phyloP scores from a whole-genome alignment of 495 filamentous ascomycete species.

The Penicillium daleae region DNA sequence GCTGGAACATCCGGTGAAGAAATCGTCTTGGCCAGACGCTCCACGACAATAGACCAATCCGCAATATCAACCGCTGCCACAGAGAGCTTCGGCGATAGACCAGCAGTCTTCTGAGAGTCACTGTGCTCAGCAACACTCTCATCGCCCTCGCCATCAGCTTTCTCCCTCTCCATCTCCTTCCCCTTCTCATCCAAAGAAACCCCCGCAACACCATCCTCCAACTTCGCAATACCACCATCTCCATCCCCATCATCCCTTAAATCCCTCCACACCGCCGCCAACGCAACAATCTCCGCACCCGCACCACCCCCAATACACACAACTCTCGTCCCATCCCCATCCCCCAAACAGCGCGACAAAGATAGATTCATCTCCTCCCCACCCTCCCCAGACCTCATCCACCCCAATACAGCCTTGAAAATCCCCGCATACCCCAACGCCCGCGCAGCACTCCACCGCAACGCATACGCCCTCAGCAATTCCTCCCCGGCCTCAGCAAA shows the following conservation, averaged over 20 bases:
- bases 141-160: neutral
- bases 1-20: constrained; percentile 36
- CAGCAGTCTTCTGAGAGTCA: neutral
- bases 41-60: constrained; percentile 68
- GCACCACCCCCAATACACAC: constrained; percentile 86
- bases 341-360: neutral
- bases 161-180: neutral
- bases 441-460: constrained; percentile 82
- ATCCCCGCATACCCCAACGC: constrained; percentile 78
- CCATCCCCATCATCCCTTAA: constrained; percentile 23
- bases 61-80: constrained; percentile 80
- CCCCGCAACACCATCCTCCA: constrained; percentile 19
- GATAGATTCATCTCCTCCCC: no score
- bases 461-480: constrained; percentile 76
- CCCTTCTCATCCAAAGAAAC: constrained; percentile 25
- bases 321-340: constrained; percentile 34
- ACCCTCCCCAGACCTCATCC: constrained; percentile 31
- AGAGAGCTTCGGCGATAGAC: constrained; percentile 36
- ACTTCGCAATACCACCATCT: constrained; percentile 1
- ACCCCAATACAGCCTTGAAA: constrained; percentile 49
- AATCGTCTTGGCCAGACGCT: constrained; percentile 52
- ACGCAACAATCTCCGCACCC: constrained; percentile 78
- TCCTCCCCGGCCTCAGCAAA: constrained; percentile 67
- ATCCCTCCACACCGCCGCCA: constrained; percentile 64
- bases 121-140: no score